phyloP scores from a whole-genome alignment of 225 moss, liverwort and hornwort species.

The Ulota crispa region DNA sequence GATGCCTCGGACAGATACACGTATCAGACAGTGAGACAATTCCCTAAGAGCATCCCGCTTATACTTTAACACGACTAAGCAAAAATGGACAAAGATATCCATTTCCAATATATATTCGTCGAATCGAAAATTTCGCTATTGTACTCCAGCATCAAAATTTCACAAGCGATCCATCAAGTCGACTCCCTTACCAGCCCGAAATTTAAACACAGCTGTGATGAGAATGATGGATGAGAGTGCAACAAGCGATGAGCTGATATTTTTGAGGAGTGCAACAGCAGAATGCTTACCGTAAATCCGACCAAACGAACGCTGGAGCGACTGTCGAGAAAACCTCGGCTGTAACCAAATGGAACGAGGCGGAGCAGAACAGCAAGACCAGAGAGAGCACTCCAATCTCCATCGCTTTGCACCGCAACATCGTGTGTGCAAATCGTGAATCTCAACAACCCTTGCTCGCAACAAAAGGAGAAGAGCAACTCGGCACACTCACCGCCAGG shows the following conservation, averaged over 20 bases:
- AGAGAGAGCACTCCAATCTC: slow-evolving; percentile 19
- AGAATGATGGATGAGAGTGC: not conserved
- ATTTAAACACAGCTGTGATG: not conserved
- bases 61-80: not conserved
- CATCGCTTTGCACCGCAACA: slow-evolving; percentile 12
- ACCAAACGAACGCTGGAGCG: slow-evolving; percentile 48
- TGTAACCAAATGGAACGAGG: slow-evolving; percentile 10
- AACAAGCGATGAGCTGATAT: not conserved
- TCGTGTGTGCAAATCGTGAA: slow-evolving; percentile 25
- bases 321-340: slow-evolving; percentile 18
- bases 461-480: not conserved
- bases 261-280: not conserved
- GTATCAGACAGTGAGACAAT: not conserved
- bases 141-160: not conserved
- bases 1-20: not conserved
- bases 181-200: not conserved
- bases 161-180: not conserved
- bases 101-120: not conserved
- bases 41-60: not conserved
- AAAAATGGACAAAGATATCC: not conserved
- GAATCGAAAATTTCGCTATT: not conserved
- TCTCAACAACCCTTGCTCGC: slow-evolving; percentile 21
- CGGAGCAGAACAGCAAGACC: not conserved
- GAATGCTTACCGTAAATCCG: slow-evolving; percentile 43
- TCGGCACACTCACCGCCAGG: not conserved